phyloP scores from a whole-genome alignment of 73 alveolate species.

The Symbiodinium natans region DNA sequence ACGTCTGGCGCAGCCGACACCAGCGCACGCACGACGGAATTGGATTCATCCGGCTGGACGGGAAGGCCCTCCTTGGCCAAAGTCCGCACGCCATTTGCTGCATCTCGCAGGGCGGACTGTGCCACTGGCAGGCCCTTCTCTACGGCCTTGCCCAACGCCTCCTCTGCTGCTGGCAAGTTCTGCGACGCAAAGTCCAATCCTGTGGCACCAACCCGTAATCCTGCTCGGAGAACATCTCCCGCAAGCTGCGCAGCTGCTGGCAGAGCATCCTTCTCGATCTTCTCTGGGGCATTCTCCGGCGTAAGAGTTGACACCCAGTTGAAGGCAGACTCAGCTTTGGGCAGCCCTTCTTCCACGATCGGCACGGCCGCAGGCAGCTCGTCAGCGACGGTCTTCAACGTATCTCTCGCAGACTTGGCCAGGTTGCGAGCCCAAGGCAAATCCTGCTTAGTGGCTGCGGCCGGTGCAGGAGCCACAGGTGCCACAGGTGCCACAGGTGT shows the following conservation, averaged over 20 bases:
- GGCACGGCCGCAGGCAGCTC: conserved; percentile 51
- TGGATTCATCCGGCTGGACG: neutral
- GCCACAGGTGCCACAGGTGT: neutral
- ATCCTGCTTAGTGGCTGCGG: conserved; percentile 15
- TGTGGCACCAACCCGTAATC: conserved; percentile 26
- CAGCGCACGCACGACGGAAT: conserved; percentile 19
- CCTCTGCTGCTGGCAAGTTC: conserved; percentile 76
- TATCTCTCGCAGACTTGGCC: conserved; percentile 31
- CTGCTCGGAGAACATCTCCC: conserved; percentile 33
- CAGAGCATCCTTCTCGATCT: conserved; percentile 42
- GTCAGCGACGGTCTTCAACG: conserved; percentile 55
- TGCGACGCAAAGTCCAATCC: conserved; percentile 59
- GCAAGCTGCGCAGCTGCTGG: conserved; percentile 38
- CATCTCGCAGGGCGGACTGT: conserved; percentile 73
- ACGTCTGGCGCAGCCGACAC: conserved; percentile 23
- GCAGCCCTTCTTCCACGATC: conserved; percentile 40
- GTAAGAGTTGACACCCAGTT: neutral
- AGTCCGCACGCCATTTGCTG: conserved; percentile 45
- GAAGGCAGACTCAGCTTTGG: conserved; percentile 65
- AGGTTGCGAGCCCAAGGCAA: conserved; percentile 39
- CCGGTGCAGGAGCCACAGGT: conserved; percentile 7
- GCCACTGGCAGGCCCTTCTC: conserved; percentile 49
- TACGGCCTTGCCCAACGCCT: conserved; percentile 47
- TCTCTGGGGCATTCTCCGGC: conserved; percentile 32
- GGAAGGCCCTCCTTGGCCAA: conserved; percentile 10